Evolutionary conservation across 2,329 filamentous ascomycete species (phyloP).

Genomic region (Ceratocystis albifundus): DNA sequence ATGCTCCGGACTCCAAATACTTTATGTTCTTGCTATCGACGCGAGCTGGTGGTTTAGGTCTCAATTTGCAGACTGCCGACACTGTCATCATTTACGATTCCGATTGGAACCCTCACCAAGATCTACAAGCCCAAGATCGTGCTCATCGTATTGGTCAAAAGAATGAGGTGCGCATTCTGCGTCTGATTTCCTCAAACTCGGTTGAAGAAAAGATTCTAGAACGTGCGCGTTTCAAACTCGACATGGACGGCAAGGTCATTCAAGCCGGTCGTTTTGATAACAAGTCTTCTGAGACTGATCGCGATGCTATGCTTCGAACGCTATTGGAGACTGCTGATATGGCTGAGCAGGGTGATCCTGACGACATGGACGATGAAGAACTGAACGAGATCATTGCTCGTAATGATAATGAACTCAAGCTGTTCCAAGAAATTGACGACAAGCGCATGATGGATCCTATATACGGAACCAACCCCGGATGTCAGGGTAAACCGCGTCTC

Average conservation of each 20-base stretch:
- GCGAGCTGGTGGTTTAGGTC: slow-evolving; percentile 90
- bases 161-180: slow-evolving; percentile 94
- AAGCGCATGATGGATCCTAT: slow-evolving; percentile 52
- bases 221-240: slow-evolving; percentile 91
- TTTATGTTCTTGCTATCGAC: slow-evolving; percentile 99
- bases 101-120: slow-evolving; percentile 98
- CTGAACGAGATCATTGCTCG: slow-evolving; percentile 89
- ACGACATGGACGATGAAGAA: slow-evolving; percentile 98
- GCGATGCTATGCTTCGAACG: slow-evolving; percentile 90
- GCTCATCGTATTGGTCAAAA: slow-evolving; percentile 99
- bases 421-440: slow-evolving; percentile 76
- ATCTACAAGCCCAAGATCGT: slow-evolving; percentile 98
- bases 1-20: slow-evolving; percentile 78
- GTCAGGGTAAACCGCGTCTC: slow-evolving; percentile 61
- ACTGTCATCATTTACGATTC: slow-evolving; percentile 99
- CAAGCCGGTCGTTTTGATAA: slow-evolving; percentile 99
- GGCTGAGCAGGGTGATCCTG: slow-evolving; percentile 60
- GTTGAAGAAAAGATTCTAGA: slow-evolving; percentile 98
- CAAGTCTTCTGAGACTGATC: slow-evolving; percentile 96
- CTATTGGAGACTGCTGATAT: slow-evolving; percentile 74
- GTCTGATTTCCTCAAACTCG: slow-evolving; percentile 90
- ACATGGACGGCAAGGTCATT: slow-evolving; percentile 99
- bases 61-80: slow-evolving; percentile 94
- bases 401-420: slow-evolving; percentile 61
- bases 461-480: slow-evolving; percentile 58